Percentiles rank a stretch among this genome's conserved stretches.
These are phyloP conservation scores for Agapanthus africanus DNA, from an alignment of 106 monocot genomes.

Conservation along the genomic window DNA sequence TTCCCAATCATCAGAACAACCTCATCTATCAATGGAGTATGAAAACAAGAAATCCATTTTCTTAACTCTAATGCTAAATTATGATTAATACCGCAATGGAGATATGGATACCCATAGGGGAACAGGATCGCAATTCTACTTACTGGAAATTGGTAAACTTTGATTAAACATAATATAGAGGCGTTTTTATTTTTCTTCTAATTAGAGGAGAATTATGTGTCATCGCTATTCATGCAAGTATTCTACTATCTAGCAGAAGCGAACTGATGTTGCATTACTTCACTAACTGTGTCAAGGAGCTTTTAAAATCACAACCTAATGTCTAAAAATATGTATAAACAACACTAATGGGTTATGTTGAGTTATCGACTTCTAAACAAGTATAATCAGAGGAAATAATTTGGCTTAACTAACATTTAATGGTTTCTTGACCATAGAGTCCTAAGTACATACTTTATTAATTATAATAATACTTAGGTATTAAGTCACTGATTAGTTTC, in stretches of 20 bases:
- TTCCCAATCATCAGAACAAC: neutral
- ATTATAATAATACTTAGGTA: slow-evolving; percentile 5
- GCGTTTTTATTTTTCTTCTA: neutral
- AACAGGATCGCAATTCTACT: too few relatives aligned
- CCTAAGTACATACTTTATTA: neutral
- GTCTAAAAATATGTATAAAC: neutral
- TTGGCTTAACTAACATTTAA: slow-evolving; percentile 3
- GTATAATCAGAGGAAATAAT: neutral
- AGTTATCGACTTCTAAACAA: neutral
- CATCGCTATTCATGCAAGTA: neutral
- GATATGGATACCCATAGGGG: too few relatives aligned
- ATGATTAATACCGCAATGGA: neutral
- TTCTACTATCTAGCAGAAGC: too few relatives aligned
- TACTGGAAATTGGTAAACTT: too few relatives aligned
- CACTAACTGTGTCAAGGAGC: neutral
- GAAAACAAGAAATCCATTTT: too few relatives aligned
- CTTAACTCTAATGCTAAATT: too few relatives aligned
- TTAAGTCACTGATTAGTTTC: neutral
- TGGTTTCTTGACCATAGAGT: slow-evolving; percentile 3
- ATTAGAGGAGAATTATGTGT: neutral
- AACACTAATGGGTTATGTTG: neutral
- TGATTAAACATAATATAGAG: too few relatives aligned
- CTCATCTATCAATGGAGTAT: neutral
- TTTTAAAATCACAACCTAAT: neutral
- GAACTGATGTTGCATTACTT: neutral